Conservation (phyloP, 1,139 yeast species). For the Yamadazyma oceani region DNA sequence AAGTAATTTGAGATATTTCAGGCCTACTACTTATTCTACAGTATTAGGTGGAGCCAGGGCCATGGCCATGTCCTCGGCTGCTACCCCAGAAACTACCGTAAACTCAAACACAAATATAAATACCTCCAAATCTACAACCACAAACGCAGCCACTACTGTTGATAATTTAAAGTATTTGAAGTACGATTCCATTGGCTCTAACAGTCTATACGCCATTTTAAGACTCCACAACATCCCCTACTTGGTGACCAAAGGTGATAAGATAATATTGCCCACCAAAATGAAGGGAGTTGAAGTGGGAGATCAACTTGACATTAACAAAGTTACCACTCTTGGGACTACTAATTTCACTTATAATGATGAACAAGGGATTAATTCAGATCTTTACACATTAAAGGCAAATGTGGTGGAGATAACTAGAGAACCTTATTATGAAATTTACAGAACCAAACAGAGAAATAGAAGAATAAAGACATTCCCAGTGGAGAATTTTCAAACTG, state of each 20-base stretch:
- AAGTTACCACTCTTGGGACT: conserved; percentile 82
- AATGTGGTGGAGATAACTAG: conserved; percentile 83
- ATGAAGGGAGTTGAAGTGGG: conserved; percentile 79
- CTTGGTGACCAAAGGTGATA: conserved; percentile 89
- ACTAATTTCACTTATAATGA: conserved; percentile 67
- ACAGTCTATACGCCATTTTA: conserved; percentile 73
- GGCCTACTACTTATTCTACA: too few relatives aligned
- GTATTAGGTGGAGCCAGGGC: too few relatives aligned
- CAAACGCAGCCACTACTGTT: conserved; percentile 3
- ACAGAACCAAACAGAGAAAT: conserved; percentile 72
- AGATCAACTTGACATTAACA: conserved; percentile 67
- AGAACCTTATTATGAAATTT: conserved; percentile 64
- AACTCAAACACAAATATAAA: too few relatives aligned
- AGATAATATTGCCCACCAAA: conserved; percentile 72
- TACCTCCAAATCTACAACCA: conserved; percentile 1
- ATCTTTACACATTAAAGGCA: conserved; percentile 65
- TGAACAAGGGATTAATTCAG: conserved; percentile 33
- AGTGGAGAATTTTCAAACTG: conserved; percentile 79
- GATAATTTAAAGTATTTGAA: conserved; percentile 34
- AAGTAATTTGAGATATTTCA: too few relatives aligned
- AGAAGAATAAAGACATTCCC: conserved; percentile 79
- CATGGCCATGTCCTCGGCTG: background rate
- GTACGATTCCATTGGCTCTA: conserved; percentile 52
- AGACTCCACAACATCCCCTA: conserved; percentile 83
- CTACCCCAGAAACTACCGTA: too few relatives aligned